Conservation (phyloP, 1,284 basidiomycete genomes). For the Inonotus obliquus region DNA sequence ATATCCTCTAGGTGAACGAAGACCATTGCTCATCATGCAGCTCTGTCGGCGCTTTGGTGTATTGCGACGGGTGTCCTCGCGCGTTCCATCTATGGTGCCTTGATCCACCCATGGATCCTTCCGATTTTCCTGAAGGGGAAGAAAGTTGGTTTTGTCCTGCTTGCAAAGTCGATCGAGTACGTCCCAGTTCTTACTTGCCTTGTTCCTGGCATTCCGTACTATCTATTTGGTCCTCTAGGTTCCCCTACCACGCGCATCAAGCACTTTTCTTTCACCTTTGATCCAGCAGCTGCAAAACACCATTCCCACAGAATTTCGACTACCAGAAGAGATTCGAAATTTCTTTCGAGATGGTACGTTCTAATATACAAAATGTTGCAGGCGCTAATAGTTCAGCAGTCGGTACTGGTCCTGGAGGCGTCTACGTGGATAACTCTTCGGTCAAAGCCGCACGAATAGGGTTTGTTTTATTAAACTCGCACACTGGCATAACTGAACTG, state of each 20-base stretch:
- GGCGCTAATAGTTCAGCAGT: conserved; percentile 41
- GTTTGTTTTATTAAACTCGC: conserved; percentile 40
- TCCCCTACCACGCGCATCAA: conserved; percentile 57
- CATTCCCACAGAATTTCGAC: conserved; percentile 80
- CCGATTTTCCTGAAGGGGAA: conserved; percentile 82
- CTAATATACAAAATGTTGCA: conserved; percentile 13
- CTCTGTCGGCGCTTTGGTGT: conserved; percentile 76
- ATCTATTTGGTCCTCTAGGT: conserved; percentile 41
- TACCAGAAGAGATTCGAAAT: conserved; percentile 83
- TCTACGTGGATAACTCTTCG: conserved; percentile 75
- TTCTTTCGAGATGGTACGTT: conserved; percentile 81
- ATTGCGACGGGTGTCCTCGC: conserved; percentile 95
- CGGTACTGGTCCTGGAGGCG: conserved; percentile 65
- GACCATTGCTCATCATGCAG: conserved; percentile 94
- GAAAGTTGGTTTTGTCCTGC: conserved; percentile 88
- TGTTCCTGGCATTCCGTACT: conserved; percentile 18
- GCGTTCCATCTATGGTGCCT: conserved; percentile 97
- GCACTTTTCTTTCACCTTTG: conserved; percentile 62
- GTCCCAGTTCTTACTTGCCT: conserved; percentile 26
- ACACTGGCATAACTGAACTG: conserved; percentile 4
- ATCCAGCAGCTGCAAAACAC: conserved; percentile 58
- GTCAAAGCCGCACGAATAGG: conserved; percentile 74
- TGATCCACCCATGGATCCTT: conserved; percentile 87
- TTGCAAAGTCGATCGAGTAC: conserved; percentile 66
- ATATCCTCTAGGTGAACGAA: conserved; percentile 65